phyloP scores from a whole-genome alignment of 441 rosid genomes.

The Populus hybrid region DNA sequence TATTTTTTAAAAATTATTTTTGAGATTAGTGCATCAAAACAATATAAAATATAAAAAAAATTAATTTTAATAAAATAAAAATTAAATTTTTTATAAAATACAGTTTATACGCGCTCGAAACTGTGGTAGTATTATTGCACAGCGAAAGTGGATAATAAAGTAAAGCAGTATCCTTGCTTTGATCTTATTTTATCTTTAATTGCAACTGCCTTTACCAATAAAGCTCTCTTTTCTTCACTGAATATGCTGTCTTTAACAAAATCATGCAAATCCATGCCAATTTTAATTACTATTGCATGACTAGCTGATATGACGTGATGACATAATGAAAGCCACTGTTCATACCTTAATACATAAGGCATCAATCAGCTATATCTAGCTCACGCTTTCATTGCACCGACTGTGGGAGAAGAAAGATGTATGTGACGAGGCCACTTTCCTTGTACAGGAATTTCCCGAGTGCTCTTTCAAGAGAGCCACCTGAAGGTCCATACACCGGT shows the following conservation, averaged over 20 bases:
- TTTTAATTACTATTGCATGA: not conserved
- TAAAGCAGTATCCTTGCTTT: not conserved
- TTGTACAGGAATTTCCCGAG: slow-evolving; percentile 40
- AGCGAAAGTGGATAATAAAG: not conserved
- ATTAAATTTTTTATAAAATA: too few relatives aligned
- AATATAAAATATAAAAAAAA: too few relatives aligned
- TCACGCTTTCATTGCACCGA: not conserved
- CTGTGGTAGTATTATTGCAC: too few relatives aligned
- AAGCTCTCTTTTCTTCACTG: not conserved
- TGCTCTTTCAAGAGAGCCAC: slow-evolving; percentile 33
- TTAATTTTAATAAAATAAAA: too few relatives aligned
- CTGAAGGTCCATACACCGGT: slow-evolving; percentile 66
- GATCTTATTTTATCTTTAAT: not conserved
- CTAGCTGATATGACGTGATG: not conserved
- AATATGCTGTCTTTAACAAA: not conserved
- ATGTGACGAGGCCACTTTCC: slow-evolving; percentile 62
- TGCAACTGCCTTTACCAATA: not conserved
- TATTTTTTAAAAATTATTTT: too few relatives aligned
- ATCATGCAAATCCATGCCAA: not conserved
- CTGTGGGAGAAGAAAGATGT: slow-evolving; percentile 31
- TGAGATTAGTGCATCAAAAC: too few relatives aligned
- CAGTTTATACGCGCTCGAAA: too few relatives aligned
- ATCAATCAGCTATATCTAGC: not conserved
- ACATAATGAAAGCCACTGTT: not conserved
- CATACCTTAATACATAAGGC: slow-evolving; percentile 15